Base-by-base conservation (phyloP, 208 protist genomes). In the Wallacemonas rigidus region DNA sequence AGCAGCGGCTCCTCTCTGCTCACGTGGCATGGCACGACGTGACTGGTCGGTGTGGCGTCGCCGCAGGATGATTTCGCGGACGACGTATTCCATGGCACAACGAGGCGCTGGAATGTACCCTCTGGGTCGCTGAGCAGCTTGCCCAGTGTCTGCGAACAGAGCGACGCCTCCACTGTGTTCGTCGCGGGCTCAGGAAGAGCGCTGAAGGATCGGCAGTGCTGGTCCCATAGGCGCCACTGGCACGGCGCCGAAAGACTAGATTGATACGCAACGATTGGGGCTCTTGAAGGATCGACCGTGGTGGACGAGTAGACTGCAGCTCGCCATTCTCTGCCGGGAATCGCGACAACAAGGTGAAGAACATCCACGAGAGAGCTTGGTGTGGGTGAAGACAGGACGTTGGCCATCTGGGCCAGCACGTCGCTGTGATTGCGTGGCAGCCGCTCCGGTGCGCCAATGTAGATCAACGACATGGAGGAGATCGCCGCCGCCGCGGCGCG, bases 301-400 rank as follows among this genome's bases (percentile, higher is more conserved):
- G 15, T 15, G 8, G 56, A 15, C 56, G 56, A 62, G 56, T 62
- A 41, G 56, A n/a, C 60, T 12, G 50, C 26, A 4, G 60, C 60
- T 36, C 60, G 60, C 60, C 60, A 65, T 41, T 65, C 60, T 0
- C 36, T 44, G 12, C 60, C 60, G 11, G 60, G 60, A 35, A 65
- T 65, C 4, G 60, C 36, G 4, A 65, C 60, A 8, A 44, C 12
- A 36, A 65, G 60, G 40, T 17, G 4, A 15, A 65, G 60, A 9
- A 9, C 39, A 45, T 17, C 57, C 6, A 26, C 26, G 40, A 48
- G 15, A n/a, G 6, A 6, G 41, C 9, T 51, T 36, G 60, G 15
- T n/a, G 6, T 6, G 60, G 60, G 17, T 36, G 43, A 65, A 26
- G 60, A 65, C 6, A 65, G 7, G 9, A 65, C 36, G 26, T 65